Evolutionary conservation across 2,329 filamentous ascomycete genomes (phyloP), one percentile per base, ranked within the genome.

Genomic region (Ceratocystis papillata): DNA sequence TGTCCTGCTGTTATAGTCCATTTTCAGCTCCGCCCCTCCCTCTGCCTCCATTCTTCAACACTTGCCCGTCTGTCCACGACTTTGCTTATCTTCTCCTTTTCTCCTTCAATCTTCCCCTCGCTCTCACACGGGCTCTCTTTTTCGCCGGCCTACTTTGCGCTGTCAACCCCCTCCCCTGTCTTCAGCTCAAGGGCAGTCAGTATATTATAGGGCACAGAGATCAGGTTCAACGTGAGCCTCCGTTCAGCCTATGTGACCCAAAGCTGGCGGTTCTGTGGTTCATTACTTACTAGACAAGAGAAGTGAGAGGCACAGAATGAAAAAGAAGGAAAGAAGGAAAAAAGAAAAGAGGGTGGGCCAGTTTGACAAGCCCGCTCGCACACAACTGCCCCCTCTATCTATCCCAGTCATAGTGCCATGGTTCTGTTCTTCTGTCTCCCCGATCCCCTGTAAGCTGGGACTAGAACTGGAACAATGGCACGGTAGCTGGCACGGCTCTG

Each of bases 191-290:
- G 17, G 7, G 12, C 5, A 6, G 33, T 33, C 28, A 28, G 28
- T 28, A 5, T 22, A 62, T 20, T 41, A 62, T 15, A 62, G 60
- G 17, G 22, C 60, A 62, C 37, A 46, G 60, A 45, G 22, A 62
- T 28, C 25, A 57, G 10, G 50, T 30, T 30, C 50, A 57, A 57
- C 50, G 28, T 25, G 50, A 55, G 20, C 50, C 25, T 55, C 33
- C 22, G 8, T 6, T 57, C 22, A 28, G 22, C 15, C 22, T 17
- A 57, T 57, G 53, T 57, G 22, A 57, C 10, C 22, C 50, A 30
- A 15, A 57, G 25, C 53, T 28, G 53, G 46, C 12, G 5, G 22
- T 33, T 28, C 15, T 57, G 7, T 30, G 50, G 50, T 10, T 28
- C 33, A 37, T 37, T 12, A 12, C 10, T 37, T 12, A 10, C 33